phyloP scores from a whole-genome alignment of 805 yeast genomes.

The Suhomyces vadensis region DNA sequence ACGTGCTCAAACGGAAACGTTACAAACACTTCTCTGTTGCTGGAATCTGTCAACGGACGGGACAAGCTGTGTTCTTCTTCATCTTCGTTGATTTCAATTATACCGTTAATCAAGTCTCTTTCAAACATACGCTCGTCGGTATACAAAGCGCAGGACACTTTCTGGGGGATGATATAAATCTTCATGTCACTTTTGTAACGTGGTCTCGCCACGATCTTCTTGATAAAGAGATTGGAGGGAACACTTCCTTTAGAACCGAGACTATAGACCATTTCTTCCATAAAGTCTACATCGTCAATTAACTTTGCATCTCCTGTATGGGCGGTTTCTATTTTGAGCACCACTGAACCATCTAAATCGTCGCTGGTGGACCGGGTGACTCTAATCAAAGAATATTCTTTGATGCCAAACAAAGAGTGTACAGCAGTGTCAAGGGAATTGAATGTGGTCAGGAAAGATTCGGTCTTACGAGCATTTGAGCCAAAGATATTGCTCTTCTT shows the following conservation, averaged over 20 bases:
- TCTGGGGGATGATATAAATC: conserved; percentile 53
- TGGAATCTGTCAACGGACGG: conserved; percentile 3
- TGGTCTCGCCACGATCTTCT: conserved; percentile 61
- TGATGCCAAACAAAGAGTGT: conserved; percentile 39
- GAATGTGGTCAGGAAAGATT: conserved; percentile 32
- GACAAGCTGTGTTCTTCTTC: conserved; percentile 6
- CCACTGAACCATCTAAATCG: conserved; percentile 51
- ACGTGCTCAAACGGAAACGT: conserved; percentile 12
- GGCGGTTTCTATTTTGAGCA: conserved; percentile 55
- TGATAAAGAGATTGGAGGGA: conserved; percentile 51
- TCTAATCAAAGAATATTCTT: conserved; percentile 48
- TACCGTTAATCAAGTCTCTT: conserved; percentile 52
- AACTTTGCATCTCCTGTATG: conserved; percentile 52
- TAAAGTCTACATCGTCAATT: conserved; percentile 49
- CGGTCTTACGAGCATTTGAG: no score
- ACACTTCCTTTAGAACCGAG: conserved; percentile 44
- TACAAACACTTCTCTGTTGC: conserved; percentile 17
- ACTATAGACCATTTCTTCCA: conserved; percentile 38
- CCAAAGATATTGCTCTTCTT: background rate
- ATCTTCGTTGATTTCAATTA: conserved; percentile 35
- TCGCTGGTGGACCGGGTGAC: conserved; percentile 57
- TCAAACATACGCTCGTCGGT: conserved; percentile 51
- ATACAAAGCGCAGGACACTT: conserved; percentile 39
- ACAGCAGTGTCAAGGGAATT: conserved; percentile 50
- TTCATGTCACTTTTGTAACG: conserved; percentile 64